Percentiles rank a stretch among this genome's conserved stretches.
These are phyloP conservation scores for Phytophthora cajani DNA, from an alignment of 352 stramenopile species.

Conservation along the genomic window DNA sequence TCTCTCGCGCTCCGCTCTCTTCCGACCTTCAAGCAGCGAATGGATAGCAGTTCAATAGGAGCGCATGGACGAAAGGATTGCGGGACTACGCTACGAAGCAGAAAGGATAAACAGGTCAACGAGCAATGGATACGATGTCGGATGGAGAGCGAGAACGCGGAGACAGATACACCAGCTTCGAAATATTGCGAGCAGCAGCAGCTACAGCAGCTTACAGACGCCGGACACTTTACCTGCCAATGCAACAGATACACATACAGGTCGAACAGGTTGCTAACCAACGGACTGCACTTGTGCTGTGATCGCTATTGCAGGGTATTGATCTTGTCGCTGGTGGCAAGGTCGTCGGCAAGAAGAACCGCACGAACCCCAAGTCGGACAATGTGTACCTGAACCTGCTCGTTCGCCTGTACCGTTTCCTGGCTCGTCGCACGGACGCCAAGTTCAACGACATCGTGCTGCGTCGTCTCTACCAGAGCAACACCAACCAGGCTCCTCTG, in stretches of 20 bases:
- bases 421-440: slow-evolving; percentile 97
- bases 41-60: neutral
- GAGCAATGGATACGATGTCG: neutral
- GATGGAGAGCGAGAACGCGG: slow-evolving; percentile 9
- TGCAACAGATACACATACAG: slow-evolving; percentile 1
- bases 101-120: slow-evolving; percentile 26
- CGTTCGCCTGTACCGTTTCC: slow-evolving; percentile 97
- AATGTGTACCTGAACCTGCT: slow-evolving; percentile 99
- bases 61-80: neutral
- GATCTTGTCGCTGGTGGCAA: slow-evolving; percentile 99
- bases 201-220: neutral
- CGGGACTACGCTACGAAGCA: neutral
- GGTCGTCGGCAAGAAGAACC: slow-evolving; percentile 98
- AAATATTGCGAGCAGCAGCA: neutral
- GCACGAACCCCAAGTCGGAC: slow-evolving; percentile 97
- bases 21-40: neutral
- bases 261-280: slow-evolving; percentile 27
- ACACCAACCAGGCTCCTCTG: slow-evolving; percentile 98
- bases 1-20: slow-evolving; percentile 7
- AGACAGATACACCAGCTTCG: slow-evolving; percentile 1
- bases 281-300: slow-evolving; percentile 17
- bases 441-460: slow-evolving; percentile 99
- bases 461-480: slow-evolving; percentile 99
- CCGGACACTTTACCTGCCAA: slow-evolving; percentile 2
- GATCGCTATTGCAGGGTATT: slow-evolving; percentile 92